Base-by-base conservation (phyloP, 306 rosid species). In the Inga laurina region DNA sequence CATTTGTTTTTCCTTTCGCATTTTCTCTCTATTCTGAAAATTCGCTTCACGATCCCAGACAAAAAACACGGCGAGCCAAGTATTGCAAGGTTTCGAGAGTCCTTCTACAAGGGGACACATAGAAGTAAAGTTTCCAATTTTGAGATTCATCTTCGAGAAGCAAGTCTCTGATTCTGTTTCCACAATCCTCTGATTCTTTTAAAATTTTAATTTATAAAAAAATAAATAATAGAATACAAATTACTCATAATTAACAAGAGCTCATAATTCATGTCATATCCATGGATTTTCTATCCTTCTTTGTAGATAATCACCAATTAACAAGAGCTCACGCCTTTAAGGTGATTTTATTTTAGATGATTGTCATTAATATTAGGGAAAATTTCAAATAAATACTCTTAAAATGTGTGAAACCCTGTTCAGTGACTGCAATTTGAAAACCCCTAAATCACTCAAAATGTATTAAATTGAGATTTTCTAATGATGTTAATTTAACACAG, bases 21-120 rank as follows among this genome's bases (percentile, higher is more conserved):
- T 95, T 75, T 54, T 90, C 88, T 95, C 98, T 86, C 94, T 91
- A 41, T 93, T 90, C 84, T 95, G 98, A 82, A 95, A 95, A 51
- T 95, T 95, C 81, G 97, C 97, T 93, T 86, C 72, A 11, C n/a
- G 13, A 43, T 46, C 52, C 2, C 8, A 16, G 13, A 67, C 24
- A 16, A 41, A 41, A 14, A 13, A 41, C 45, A 41, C 18, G 7
- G 11, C 21, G 89, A 77, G 93, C 98, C 32, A 95, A 70, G 48
- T 70, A 66, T 65, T 86, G 81, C 27, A 95, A 74, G 1, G 98
- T 95, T 67, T 92, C 81, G 6, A 87, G 91, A 4, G 95, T 79
- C 22, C 97, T 91, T 81, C 84, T 85, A 21, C 93, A 95, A 0
- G 97, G 97, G 10, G 97, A 95, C 3, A 95, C 98, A 30, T 92